Base-by-base conservation (phyloP, 2,329 filamentous ascomycete genomes). In the Clonostachys sp. region DNA sequence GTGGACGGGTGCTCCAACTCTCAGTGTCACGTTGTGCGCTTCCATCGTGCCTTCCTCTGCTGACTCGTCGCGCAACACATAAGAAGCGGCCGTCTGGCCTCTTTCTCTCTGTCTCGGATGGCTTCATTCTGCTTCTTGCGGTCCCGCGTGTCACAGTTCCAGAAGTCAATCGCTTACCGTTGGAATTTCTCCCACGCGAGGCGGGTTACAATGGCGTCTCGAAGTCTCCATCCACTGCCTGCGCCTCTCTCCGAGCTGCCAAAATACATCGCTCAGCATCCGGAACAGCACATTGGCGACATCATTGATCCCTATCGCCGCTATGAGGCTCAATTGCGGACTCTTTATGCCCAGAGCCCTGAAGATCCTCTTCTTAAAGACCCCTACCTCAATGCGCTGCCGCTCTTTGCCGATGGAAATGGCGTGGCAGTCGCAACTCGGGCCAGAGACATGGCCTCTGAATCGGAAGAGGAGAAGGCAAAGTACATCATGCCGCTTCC, bases 401-500 rank as follows among this genome's bases (percentile, higher is more conserved):
- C 86, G 2, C 66, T 90, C 34, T 90, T 87, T 61, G 74, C 71
- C 45, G 65, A 75, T 14, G 67, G 75, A 49, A 81, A 83, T 46
- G 55, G 71, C 46, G 55, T 71, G 4, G 61, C 75, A 41, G 72
- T 89, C 60, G 84, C 73, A 50, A 77, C 83, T 45, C 78, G 82
- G 42, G 83, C 84, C 45, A 79, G 86, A 48, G 62, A 84, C 50
- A 63, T 84, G 2, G 71, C 68, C 2, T 50, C 62, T 3, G 86
- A 90, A 63, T 72, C 77, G 2, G 67, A 77, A 14, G 72, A 79
- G 41, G 80, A 87, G 55, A 81, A 77, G 56, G 74, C 80, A 13
- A 78, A 66, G 57, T 90, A 88, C 59, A 80, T 91, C 60, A 88
- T 91, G 85, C 62, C 78, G 6, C 73, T 91, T 30, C 73, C 77